These are phyloP conservation scores for Boehmeria nivea DNA, from an alignment of 306 rosid species.

Conservation along the genomic window DNA sequence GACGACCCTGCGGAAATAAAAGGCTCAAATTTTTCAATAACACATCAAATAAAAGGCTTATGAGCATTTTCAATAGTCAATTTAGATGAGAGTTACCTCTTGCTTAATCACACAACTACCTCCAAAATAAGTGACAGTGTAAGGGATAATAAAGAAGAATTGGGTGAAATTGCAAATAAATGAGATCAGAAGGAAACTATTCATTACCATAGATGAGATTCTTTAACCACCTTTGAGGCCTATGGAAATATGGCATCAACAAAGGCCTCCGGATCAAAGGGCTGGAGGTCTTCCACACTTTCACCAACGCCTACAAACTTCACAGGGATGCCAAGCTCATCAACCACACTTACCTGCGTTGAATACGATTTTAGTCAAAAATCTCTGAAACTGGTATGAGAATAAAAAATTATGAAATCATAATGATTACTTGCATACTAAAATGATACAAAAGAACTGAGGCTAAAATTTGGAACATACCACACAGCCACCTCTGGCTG, in stretches of 20 bases:
- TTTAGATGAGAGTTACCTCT: too few relatives aligned
- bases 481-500: slow-evolving; percentile 99
- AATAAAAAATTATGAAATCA: neutral
- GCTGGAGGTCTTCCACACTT: slow-evolving; percentile 87
- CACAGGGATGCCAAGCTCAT: slow-evolving; percentile 92
- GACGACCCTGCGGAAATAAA: neutral
- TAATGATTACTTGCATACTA: neutral
- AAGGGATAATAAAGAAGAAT: too few relatives aligned
- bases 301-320: slow-evolving; percentile 97
- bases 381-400: neutral
- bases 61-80: too few relatives aligned
- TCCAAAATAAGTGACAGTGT: too few relatives aligned
- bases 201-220: neutral
- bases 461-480: slow-evolving; percentile 29
- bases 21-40: neutral
- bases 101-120: too few relatives aligned
- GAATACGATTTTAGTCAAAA: slow-evolving; percentile 9
- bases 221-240: slow-evolving; percentile 1
- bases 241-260: slow-evolving; percentile 82
- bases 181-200: slow-evolving; percentile 7
- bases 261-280: slow-evolving; percentile 91
- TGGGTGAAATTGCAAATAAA: too few relatives aligned
- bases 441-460: neutral
- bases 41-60: too few relatives aligned
- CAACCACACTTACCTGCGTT: slow-evolving; percentile 88